Evolutionary conservation across 176 grass and related monocot genomes (phyloP).

Genomic region (Urochloa ruziziensis): DNA sequence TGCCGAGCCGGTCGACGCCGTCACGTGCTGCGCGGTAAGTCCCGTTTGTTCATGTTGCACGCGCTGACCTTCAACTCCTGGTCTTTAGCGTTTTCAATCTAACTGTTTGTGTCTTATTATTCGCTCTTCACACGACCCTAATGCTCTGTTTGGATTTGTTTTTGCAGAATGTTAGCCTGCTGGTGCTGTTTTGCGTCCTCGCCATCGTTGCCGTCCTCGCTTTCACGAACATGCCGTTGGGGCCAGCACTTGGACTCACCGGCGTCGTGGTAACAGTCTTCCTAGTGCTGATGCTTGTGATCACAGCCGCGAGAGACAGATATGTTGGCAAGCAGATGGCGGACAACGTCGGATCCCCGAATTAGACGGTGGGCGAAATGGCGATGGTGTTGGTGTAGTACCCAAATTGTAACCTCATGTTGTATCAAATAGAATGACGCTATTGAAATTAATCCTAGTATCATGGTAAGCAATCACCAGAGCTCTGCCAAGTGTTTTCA

Average conservation of each 20-base stretch:
- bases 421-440: neutral
- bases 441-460: too few species aligned
- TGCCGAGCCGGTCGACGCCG: neutral
- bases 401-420: neutral
- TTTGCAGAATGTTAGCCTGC: neutral
- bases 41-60: neutral
- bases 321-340: neutral
- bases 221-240: neutral
- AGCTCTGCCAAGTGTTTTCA: too few species aligned
- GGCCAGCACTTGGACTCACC: neutral
- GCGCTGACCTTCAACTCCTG: neutral
- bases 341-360: neutral
- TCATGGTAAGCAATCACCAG: too few species aligned
- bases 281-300: neutral
- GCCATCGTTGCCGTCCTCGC: neutral
- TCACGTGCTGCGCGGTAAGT: neutral
- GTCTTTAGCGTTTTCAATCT: neutral
- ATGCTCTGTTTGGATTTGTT: neutral
- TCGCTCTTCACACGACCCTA: too few species aligned
- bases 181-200: neutral
- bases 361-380: neutral
- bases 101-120: too few species aligned
- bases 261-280: neutral
- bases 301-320: neutral
- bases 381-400: neutral